Evolutionary conservation across 1,284 basidiomycete genomes (phyloP).

Genomic region (Coriolopsis trogii): DNA sequence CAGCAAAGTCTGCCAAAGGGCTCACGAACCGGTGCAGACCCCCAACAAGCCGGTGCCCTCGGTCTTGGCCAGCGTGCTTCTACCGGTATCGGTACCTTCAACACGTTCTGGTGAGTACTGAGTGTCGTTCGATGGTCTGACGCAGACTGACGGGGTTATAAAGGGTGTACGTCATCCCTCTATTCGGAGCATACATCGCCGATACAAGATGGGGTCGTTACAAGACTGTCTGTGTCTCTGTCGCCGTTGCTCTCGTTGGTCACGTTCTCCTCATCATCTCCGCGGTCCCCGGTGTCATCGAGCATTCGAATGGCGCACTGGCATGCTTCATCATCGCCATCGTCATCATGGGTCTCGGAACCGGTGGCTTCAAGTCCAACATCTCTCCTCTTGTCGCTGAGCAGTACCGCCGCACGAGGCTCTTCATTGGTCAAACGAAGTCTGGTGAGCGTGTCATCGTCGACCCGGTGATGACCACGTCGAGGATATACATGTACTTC

Average conservation of each 20-base stretch:
- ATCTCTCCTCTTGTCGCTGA: slow-evolving; percentile 82
- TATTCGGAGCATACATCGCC: slow-evolving; percentile 75
- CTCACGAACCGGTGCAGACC: slow-evolving; percentile 70
- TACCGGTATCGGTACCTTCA: slow-evolving; percentile 70
- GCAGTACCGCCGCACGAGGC: slow-evolving; percentile 63
- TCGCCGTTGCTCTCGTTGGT: slow-evolving; percentile 60
- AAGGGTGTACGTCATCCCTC: slow-evolving; percentile 61
- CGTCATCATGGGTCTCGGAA: slow-evolving; percentile 63
- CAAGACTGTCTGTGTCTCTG: slow-evolving; percentile 68
- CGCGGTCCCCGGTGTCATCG: slow-evolving; percentile 72
- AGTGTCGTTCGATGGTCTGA: background rate
- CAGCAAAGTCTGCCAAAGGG: slow-evolving; percentile 68
- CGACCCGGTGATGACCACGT: slow-evolving; percentile 74
- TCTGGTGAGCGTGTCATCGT: slow-evolving; percentile 81
- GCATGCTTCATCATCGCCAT: slow-evolving; percentile 69
- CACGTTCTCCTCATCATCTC: slow-evolving; percentile 79
- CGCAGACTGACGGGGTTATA: too few species aligned
- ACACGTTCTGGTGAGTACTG: slow-evolving; percentile 55
- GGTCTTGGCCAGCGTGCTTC: slow-evolving; percentile 66
- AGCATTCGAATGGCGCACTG: slow-evolving; percentile 54
- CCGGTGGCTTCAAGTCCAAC: slow-evolving; percentile 84
- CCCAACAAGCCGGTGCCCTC: slow-evolving; percentile 70
- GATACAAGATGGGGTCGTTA: slow-evolving; percentile 76
- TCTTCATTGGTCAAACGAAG: slow-evolving; percentile 56
- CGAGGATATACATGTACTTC: slow-evolving; percentile 80